Conservation (phyloP, 2,329 filamentous ascomycete species). For the Trichoderma polysporum region DNA sequence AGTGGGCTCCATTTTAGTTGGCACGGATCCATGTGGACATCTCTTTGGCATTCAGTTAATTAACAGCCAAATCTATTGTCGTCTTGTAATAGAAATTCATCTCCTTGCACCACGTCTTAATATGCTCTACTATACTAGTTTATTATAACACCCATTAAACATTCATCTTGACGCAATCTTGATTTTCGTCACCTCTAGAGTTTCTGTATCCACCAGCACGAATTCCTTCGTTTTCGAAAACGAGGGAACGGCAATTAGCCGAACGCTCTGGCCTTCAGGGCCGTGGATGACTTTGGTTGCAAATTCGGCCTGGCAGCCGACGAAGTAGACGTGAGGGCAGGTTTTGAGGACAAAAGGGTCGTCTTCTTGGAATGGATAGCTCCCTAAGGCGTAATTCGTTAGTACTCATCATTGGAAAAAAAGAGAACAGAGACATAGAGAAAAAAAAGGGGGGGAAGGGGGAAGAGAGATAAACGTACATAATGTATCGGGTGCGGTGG, state of each 20-base stretch:
- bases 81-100: too few relatives aligned
- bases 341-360: constrained; percentile 85
- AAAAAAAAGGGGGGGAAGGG: not conserved
- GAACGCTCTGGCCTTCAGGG: constrained; percentile 65
- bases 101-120: too few relatives aligned
- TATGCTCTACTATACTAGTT: too few relatives aligned
- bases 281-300: constrained; percentile 69
- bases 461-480: constrained; percentile 60
- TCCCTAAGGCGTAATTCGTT: constrained; percentile 57
- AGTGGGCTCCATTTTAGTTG: too few relatives aligned
- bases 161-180: constrained; percentile 44
- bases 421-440: not conserved
- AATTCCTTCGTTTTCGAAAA: constrained; percentile 78
- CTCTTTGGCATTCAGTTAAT: too few relatives aligned
- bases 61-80: too few relatives aligned
- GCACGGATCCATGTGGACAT: too few relatives aligned
- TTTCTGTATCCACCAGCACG: constrained; percentile 82
- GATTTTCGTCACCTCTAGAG: constrained; percentile 72
- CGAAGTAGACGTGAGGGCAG: constrained; percentile 89
- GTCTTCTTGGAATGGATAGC: constrained; percentile 91
- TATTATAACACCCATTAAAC: too few relatives aligned
- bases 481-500: constrained; percentile 92
- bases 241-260: constrained; percentile 78
- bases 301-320: constrained; percentile 80
- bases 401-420: constrained; percentile 10